A percentile compares a stretch with the other conserved stretches of the same genome.
Conservation (phyloP, 208 protist species). For the Acanthamoeba triangularis region DNA sequence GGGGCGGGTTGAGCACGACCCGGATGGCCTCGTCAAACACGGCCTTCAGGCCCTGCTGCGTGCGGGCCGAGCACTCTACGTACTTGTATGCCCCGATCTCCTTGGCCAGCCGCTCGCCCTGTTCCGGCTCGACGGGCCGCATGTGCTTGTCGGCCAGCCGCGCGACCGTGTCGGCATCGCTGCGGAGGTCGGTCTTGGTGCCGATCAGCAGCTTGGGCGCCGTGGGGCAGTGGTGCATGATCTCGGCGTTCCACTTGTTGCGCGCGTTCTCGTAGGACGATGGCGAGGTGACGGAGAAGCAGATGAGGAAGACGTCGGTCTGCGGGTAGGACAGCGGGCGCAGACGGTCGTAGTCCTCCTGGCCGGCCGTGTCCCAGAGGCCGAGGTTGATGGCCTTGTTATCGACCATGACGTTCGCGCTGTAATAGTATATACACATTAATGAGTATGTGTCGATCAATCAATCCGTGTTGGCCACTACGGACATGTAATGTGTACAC, state of each 20-base stretch:
- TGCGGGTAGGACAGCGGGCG: conserved; percentile 92
- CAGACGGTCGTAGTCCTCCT: conserved; percentile 87
- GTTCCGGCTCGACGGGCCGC: conserved; percentile 81
- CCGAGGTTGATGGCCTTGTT: conserved; percentile 87
- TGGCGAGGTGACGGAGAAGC: conserved; percentile 90
- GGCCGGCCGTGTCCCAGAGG: conserved; percentile 88
- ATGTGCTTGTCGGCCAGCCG: conserved; percentile 84
- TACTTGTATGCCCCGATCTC: conserved; percentile 93
- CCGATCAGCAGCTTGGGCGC: conserved; percentile 94
- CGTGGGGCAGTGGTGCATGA: conserved; percentile 90
- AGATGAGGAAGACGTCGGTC: conserved; percentile 93
- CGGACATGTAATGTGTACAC: not conserved
- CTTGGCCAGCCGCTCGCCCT: conserved; percentile 89
- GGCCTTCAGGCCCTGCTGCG: conserved; percentile 92
- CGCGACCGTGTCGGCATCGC: conserved; percentile 87
- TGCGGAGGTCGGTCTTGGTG: conserved; percentile 94
- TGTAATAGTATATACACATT: not conserved
- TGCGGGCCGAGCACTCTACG: conserved; percentile 95
- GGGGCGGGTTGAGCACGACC: conserved; percentile 75
- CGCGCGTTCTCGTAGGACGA: conserved; percentile 91
- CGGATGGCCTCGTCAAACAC: conserved; percentile 92
- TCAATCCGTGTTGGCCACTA: not conserved
- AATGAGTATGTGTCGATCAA: not conserved
- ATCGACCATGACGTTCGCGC: conserved; percentile 89
- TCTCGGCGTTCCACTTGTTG: conserved; percentile 90